Base-by-base conservation (phyloP, 2,329 filamentous ascomycete genomes). In the Calonectria pauciramosa region DNA sequence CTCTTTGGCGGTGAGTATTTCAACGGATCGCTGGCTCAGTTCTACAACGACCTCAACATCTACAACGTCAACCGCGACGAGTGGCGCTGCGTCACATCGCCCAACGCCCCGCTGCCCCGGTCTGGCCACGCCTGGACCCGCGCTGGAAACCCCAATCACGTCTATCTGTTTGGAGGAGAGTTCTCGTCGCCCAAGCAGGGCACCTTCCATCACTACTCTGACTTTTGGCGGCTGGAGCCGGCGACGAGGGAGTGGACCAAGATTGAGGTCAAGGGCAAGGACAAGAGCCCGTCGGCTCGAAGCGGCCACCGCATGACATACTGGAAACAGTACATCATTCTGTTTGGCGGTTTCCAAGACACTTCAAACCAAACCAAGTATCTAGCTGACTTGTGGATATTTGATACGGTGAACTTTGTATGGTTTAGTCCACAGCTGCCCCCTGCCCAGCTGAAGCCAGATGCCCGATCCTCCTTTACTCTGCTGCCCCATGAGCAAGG, bases 161-260 rank as follows among this genome's bases (percentile, higher is more conserved):
- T 99, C 68, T 99, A 98, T 84, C 87, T 99, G 20, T 99, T 99
- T 82, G 97, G 97, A 77, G 97, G 96, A 75, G 97, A 99, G 86
- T 99, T 99, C 85, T 97, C 95, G 72, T 96, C 94, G 34, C 97
- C 97, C 2, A 99, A 98, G 84, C 97, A 99, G 86, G 97, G 97
- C 5, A 99, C 96, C 0, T 99, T 99, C 82, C 98, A 99, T 85
- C 97, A 99, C 86, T 99, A 99, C 87, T 98, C 98, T 82, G 97
- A 99, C 86, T 99, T 99, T 84, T 99, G 97, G 96, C 91, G 94
- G 65, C 90, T 99, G 54, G 96, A 99, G 82, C 94, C 96, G 0
- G 90, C 90, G 11, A 93, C 91, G 10, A 90, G 96, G 80, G 97
- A 99, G 87, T 99, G 97, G 97, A 94, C 92, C 71, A 94, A 96